Percentiles rank a stretch among this genome's conserved stretches.
Evolutionary conservation across 345 rosid genomes (phyloP).

Genomic region (Nephelium lappaceum): DNA sequence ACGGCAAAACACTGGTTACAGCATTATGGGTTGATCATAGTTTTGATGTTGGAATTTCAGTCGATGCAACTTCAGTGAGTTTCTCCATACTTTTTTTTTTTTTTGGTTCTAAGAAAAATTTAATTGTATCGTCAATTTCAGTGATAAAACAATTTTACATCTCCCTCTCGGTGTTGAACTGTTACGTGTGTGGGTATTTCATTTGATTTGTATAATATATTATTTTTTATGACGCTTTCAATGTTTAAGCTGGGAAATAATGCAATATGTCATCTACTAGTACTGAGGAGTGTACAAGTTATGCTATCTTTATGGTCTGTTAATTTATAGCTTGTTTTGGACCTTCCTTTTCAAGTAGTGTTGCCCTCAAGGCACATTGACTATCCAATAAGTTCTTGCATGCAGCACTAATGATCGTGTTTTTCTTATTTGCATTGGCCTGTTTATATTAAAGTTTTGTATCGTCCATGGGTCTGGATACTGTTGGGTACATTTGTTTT

Average conservation of each 20-base stretch:
- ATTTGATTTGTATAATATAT: neutral
- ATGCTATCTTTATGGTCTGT: neutral
- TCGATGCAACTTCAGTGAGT: constrained; percentile 73
- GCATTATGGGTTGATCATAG: constrained; percentile 89
- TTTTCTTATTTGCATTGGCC: neutral
- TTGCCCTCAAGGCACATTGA: neutral
- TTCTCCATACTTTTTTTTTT: no score
- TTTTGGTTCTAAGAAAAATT: no score
- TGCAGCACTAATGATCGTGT: neutral
- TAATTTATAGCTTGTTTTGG: neutral
- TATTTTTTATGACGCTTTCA: neutral
- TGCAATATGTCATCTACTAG: neutral
- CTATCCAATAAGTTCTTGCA: neutral
- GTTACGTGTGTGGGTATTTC: neutral
- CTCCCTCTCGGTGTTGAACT: neutral
- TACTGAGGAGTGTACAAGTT: neutral
- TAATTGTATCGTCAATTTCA: no score
- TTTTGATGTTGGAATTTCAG: constrained; percentile 64
- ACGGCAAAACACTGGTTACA: constrained; percentile 72
- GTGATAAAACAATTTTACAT: neutral
- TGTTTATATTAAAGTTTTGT: neutral
- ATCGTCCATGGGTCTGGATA: neutral
- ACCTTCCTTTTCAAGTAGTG: neutral
- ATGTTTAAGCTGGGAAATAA: neutral
- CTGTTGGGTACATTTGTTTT: neutral